phyloP scores from a whole-genome alignment of 164 flowering plant species.

The Annona cherimola region DNA sequence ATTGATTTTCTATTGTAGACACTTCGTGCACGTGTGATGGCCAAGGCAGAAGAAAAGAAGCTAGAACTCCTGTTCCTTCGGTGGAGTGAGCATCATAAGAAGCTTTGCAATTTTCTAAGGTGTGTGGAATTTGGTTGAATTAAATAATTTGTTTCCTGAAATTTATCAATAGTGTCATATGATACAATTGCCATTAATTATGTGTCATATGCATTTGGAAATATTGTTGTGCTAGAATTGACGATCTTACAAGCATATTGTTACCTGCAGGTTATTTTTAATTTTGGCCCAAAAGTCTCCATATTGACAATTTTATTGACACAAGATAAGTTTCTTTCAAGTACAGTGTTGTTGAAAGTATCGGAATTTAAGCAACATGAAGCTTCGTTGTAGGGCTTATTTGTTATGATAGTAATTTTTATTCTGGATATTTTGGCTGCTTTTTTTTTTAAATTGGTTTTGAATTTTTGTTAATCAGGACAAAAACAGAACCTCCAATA shows the following conservation, averaged over 20 bases:
- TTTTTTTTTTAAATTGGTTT: conserved; percentile 16
- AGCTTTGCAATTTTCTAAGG: conserved; percentile 90
- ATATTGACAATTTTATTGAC: conserved; percentile 93
- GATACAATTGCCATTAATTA: neutral
- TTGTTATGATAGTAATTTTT: neutral
- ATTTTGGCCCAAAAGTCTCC: conserved; percentile 96
- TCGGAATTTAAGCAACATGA: conserved; percentile 39
- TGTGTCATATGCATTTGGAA: neutral
- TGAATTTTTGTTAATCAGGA: conserved; percentile 45
- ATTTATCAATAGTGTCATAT: neutral
- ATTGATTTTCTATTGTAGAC: conserved; percentile 33
- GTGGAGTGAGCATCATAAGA: conserved; percentile 95
- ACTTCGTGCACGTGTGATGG: conserved; percentile 91
- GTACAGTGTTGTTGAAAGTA: conserved; percentile 31
- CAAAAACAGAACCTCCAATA: conserved; percentile 83
- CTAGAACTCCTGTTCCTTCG: conserved; percentile 91
- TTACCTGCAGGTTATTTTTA: conserved; percentile 90
- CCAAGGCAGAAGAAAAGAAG: conserved; percentile 97
- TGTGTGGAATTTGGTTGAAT: conserved; percentile 10
- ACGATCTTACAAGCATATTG: neutral
- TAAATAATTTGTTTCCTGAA: neutral
- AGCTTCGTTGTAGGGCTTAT: conserved; percentile 9
- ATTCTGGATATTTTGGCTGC: conserved; percentile 7
- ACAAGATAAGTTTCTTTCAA: conserved; percentile 97
- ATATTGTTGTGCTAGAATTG: neutral